Evolutionary conservation across 129 eudicot genomes (phyloP), one percentile per base, ranked within the genome.

Genomic region (Lactuca saligna): DNA sequence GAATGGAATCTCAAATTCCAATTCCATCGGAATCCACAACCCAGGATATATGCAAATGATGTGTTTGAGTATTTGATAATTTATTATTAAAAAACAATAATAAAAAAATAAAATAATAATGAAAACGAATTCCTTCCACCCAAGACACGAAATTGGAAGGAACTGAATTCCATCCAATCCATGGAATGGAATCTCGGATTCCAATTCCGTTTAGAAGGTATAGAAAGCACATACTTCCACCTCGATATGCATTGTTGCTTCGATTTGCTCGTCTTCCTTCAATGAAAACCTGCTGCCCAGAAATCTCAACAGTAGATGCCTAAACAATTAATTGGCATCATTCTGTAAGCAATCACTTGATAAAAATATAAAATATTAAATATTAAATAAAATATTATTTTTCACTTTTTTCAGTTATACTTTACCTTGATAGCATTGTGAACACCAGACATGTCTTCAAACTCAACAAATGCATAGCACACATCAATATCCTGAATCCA

Each of bases 381-480:
- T 25, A 25, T 25, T 25, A 25, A 25, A 25, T 25, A 25, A 25
- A 25, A 25, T 25, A 2, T 25, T 25, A 25, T 25, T 25, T 25
- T 25, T 25, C 29, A 25, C 11, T 46, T 2, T 46, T 2, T 8
- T 46, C 12, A 46, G 12, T 11, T 3, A 0, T 11, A 11, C 1
- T 46, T 46, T 46, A 92, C 98, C 97, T 93, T 85, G 15, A 93
- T 87, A 63, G 98, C 98, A 80, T 87, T 89, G 48, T 93, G 90
- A 59, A 89, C 98, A 16, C 92, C 87, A 1, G 81, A 63, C 54
- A 85, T 73, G 69, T 93, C 97, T 75, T 89, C 92, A 78, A 79
- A 93, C 81, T 93, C 98, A 13, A 93, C 98, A 78, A 93, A 93
- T 25, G 98, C 98, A 72, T 93, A 93, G 78, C 92, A 89, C n/a